Evolutionary conservation across 2,329 filamentous ascomycete genomes (phyloP).

Genomic region (Juglanconis oblonga): DNA sequence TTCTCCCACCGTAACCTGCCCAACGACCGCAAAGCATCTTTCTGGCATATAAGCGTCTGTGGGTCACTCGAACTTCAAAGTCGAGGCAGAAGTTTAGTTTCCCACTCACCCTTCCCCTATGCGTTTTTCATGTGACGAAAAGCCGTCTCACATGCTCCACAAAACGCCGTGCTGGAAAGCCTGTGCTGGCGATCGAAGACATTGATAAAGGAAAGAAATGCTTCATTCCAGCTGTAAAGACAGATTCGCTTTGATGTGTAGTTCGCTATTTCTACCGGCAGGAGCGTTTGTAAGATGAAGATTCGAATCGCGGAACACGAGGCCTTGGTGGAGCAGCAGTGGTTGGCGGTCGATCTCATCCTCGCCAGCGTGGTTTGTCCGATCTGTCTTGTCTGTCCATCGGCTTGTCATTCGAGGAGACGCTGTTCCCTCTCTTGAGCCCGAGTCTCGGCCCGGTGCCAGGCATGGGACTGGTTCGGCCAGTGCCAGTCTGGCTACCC

Average conservation of each 20-base stretch:
- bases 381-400: not conserved
- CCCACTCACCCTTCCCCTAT: not conserved
- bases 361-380: constrained; percentile 14
- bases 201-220: not conserved
- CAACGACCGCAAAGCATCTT: not conserved
- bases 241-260: not conserved
- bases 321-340: not conserved
- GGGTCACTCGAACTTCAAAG: not conserved
- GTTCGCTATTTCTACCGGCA: not conserved
- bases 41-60: not conserved
- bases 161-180: constrained; percentile 15
- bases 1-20: not conserved
- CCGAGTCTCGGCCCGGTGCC: constrained; percentile 1
- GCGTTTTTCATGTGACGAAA: not conserved
- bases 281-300: not conserved
- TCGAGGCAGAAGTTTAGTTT: not conserved
- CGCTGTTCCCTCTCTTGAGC: constrained; percentile 11
- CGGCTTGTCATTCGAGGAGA: constrained; percentile 5
- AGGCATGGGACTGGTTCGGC: constrained; percentile 16
- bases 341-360: not conserved
- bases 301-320: not conserved
- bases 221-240: not conserved
- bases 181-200: not conserved
- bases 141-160: not conserved
- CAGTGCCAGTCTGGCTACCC: not conserved